Base-by-base conservation (phyloP, 345 rosid genomes). In the Eucalyptus cloeziana region DNA sequence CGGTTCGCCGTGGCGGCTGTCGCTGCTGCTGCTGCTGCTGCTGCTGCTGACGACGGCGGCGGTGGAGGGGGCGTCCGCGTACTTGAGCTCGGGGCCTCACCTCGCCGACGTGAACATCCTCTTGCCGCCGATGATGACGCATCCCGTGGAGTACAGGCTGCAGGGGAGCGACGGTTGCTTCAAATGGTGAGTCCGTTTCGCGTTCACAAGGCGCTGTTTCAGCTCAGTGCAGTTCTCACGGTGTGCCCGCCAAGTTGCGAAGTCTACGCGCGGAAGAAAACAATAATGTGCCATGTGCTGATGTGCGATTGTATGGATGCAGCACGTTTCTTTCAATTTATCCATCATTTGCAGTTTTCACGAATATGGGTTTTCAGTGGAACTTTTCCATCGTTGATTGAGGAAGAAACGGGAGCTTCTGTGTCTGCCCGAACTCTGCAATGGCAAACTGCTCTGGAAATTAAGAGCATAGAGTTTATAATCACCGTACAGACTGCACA, bases 141-240 rank as follows among this genome's bases (percentile, higher is more conserved):
- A 94, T 76, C 94, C 98, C 44, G 99, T 97, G n/a, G 97, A 96
- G 92, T 96, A 95, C 89, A 97, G 97, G 31, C 99, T 97, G 87
- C 99, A 96, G 90, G 99, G 99, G 87, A 96, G 97, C 40, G 98
- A 96, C 90, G 99, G 99, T 89, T 97, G 99, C 95, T 97, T 97
- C 93, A 96, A 95, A 94, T 97, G 99, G 99, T 96, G 92, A 81
- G 88, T 90, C 50, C 30, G 22, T 89, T 89, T 21, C 31, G 49
- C n/a, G 52, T 37, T 50, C 88, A 6, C 85, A 21, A 40, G 24
- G 47, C 47, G 24, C 85, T 76, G 47, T 25, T 76, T 86, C 14
- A n/a, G 87, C 87, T 86, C 87, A 31, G 64, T 49, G 56, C 17
- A 40, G 85, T 40, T 76, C 47, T 76, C 30, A 21, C 85, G 47